These are phyloP conservation scores for Penicillium thymicola DNA, from an alignment of 2,329 filamentous ascomycete species.

Conservation along the genomic window DNA sequence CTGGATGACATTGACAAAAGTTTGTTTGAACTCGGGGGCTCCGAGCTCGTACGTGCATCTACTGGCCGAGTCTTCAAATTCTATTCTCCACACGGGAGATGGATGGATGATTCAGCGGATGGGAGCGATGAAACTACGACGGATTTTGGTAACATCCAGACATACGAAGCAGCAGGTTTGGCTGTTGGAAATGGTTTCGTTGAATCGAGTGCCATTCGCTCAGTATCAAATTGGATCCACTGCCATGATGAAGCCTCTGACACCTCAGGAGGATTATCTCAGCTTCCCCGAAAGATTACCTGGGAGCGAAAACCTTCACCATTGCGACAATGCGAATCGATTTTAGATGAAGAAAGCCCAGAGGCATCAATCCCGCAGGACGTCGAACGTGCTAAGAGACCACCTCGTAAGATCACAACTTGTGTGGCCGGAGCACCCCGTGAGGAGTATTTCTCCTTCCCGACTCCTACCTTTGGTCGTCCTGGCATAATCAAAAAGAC, in stretches of 20 bases:
- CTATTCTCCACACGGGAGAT: constrained; percentile 25
- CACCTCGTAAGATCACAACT: neutral
- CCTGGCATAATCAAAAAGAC: rapidly evolving
- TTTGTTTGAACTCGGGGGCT: constrained; percentile 4
- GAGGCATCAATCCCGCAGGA: too few relatives aligned
- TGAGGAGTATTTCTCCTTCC: neutral
- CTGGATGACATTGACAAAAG: neutral
- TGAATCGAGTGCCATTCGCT: neutral
- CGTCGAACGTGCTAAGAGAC: too few relatives aligned
- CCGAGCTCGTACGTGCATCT: constrained; percentile 11
- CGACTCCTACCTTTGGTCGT: neutral
- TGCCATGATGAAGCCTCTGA: too few relatives aligned
- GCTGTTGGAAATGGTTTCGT: constrained; percentile 18
- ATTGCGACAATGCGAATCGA: neutral
- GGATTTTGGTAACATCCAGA: constrained; percentile 11
- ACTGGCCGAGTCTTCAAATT: constrained; percentile 18
- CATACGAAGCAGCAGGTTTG: neutral
- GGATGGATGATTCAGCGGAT: constrained; percentile 9
- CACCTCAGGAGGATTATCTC: too few relatives aligned
- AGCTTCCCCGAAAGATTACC: neutral
- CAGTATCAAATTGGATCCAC: neutral
- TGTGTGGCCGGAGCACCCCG: neutral
- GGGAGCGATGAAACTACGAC: neutral
- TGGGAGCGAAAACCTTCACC: neutral
- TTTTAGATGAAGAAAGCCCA: too few relatives aligned